A percentile compares a stretch with the other conserved stretches of the same genome.
Evolutionary conservation across 2,329 filamentous ascomycete genomes (phyloP).

Genomic region (Botryosphaeria dothidea): DNA sequence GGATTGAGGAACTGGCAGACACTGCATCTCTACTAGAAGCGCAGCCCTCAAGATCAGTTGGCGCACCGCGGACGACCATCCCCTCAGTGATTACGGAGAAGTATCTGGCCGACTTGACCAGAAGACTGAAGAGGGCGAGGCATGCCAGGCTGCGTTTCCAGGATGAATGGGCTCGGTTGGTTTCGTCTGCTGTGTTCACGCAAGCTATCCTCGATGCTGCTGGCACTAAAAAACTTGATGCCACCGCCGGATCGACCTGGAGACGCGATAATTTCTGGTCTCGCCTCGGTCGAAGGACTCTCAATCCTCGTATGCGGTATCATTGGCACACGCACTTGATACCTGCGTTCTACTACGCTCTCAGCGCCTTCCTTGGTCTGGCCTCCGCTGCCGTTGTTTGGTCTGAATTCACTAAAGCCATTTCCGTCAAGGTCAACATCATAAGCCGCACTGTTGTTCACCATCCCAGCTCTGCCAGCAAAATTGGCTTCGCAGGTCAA

Average conservation of each 20-base stretch:
- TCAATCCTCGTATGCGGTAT: constrained; percentile 83
- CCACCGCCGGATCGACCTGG: constrained; percentile 30
- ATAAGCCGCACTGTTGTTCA: constrained; percentile 71
- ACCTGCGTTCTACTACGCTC: constrained; percentile 64
- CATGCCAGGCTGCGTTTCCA: constrained; percentile 82
- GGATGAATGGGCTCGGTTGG: constrained; percentile 80
- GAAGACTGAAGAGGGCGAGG: constrained; percentile 76
- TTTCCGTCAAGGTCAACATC: constrained; percentile 73
- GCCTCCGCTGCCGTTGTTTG: constrained; percentile 85
- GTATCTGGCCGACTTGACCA: constrained; percentile 86
- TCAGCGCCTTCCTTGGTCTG: constrained; percentile 68
- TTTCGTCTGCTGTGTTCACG: constrained; percentile 71
- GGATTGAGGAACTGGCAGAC: constrained; percentile 93
- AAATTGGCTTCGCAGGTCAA: constrained; percentile 85
- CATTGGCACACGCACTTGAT: constrained; percentile 72
- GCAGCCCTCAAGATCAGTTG: constrained; percentile 34
- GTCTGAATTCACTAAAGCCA: constrained; percentile 89
- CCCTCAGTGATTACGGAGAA: constrained; percentile 89
- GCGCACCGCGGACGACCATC: constrained; percentile 41
- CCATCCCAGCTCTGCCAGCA: constrained; percentile 69
- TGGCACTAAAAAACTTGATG: constrained; percentile 75
- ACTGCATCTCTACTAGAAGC: constrained; percentile 68
- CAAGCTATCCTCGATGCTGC: constrained; percentile 84
- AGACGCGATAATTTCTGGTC: constrained; percentile 29
- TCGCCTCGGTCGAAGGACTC: constrained; percentile 41